Conservation (phyloP, 495 filamentous ascomycete genomes). For the Talaromyces liani region DNA sequence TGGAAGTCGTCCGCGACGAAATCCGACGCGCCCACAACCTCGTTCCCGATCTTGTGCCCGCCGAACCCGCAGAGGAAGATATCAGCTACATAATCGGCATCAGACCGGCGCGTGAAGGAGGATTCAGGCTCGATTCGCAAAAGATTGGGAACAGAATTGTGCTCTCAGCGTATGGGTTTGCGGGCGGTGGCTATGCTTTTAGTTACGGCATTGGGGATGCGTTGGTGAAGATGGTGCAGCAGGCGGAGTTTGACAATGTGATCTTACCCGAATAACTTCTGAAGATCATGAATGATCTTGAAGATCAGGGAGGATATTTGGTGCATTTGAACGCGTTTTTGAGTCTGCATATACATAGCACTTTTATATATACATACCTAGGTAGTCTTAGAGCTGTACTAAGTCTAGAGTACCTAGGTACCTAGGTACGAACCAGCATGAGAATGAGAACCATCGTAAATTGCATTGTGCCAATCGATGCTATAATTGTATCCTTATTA, state of each 20-base stretch:
- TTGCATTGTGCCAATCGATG: no score
- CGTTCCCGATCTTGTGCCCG: conserved; percentile 32
- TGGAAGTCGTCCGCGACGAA: conserved; percentile 32
- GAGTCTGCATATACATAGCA: no score
- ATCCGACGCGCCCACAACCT: conserved; percentile 34
- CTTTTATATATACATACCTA: no score
- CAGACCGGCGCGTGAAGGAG: conserved; percentile 29
- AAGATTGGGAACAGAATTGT: conserved; percentile 19
- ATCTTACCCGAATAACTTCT: conserved; percentile 11
- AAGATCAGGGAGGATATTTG: not conserved
- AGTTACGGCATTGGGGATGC: conserved; percentile 36
- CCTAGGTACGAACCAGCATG: no score
- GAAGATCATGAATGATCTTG: not conserved
- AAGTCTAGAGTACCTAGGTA: no score
- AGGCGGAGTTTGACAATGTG: conserved; percentile 26
- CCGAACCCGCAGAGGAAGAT: conserved; percentile 20
- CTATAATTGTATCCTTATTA: no score
- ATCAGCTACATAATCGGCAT: conserved; percentile 36
- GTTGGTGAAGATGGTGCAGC: conserved; percentile 32
- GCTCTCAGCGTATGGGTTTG: conserved; percentile 37
- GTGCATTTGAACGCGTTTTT: no score
- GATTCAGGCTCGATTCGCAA: conserved; percentile 33
- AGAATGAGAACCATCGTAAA: no score
- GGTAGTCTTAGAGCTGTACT: no score
- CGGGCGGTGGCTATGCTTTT: conserved; percentile 37